Evolutionary conservation across 768 basidiomycete genomes (phyloP), one percentile per base, ranked within the genome.

Genomic region (Boletus tylopilopsis): DNA sequence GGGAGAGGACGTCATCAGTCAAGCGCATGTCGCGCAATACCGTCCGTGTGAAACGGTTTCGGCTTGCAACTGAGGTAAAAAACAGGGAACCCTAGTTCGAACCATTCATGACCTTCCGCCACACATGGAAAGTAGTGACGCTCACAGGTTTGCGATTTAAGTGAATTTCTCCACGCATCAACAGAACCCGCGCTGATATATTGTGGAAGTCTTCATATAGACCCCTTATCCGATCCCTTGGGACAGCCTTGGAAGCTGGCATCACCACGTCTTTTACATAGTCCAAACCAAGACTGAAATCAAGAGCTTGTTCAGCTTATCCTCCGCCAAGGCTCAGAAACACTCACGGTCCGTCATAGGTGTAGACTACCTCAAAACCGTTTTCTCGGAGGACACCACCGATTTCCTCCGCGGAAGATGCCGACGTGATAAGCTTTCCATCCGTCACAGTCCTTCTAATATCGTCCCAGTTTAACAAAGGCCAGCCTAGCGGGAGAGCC

Each of bases 271-370:
- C 66, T 55, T 76, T 73, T 8, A 68, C 64, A 39, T 54, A 64
- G 5, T 76, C 75, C 57, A 55, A 45, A n/a, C 71, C 70, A 13
- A 56, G 59, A 35, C 76, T 76, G 51, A n/a, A 7, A 27, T 16
- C 25, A 11, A 12, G 33, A 35, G 18, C 0, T 13, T 36, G 12
- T 19, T 58, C 24, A 56, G 36, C 9, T 30, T 27, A n/a, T 10
- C 13, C 12, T 23, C 24, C 33, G 23, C 15, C 36, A 36, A 9
- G 27, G 1, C 0, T 25, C 5, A 30, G 4, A 42, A 43, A 6
- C n/a, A 68, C 76, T 63, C 49, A 78, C 76, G 63, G 62, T 54
- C 68, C 66, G 8, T 63, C 55, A 35, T 67, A 78, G 15, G 76
- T 74, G 43, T 73, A 68, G 40, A 75, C 46, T n/a, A 71, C 63